Conservation (phyloP, 2,329 filamentous ascomycete genomes). For the Sarocladiaceae sp. region DNA sequence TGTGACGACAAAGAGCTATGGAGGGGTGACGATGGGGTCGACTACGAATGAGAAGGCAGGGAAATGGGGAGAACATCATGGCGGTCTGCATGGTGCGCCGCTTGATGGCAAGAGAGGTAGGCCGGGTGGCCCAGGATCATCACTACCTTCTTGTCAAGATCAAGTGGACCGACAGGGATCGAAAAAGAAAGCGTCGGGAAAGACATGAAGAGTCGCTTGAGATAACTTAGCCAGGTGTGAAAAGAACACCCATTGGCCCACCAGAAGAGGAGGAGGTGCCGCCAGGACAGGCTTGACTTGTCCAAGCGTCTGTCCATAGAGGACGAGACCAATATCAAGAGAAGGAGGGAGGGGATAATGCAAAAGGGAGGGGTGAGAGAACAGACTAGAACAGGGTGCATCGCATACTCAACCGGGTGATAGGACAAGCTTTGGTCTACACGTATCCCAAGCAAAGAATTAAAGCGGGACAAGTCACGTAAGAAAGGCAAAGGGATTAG, state of each 20-base stretch:
- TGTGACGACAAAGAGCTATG: background rate
- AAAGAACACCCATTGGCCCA: background rate
- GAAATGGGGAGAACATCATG: background rate
- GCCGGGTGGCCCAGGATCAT: background rate
- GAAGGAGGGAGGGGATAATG: no score
- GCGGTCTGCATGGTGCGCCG: constrained; percentile 7
- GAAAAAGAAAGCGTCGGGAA: background rate
- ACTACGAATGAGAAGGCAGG: background rate
- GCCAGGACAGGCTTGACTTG: background rate
- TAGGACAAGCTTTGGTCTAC: no score
- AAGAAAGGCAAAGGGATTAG: constrained; percentile 1
- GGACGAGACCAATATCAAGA: constrained; percentile 6
- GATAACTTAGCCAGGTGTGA: no score
- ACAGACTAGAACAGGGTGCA: no score
- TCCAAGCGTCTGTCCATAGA: background rate
- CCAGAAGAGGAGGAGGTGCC: background rate
- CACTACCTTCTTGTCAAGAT: constrained; percentile 4
- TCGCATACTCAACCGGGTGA: no score
- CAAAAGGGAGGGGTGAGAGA: background rate
- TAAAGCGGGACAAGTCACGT: no score
- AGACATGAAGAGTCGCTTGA: background rate
- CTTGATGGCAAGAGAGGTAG: background rate
- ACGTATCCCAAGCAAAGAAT: no score
- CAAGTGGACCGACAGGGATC: constrained; percentile 1
- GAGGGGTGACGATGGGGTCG: background rate